Evolutionary conservation across 2,329 filamentous ascomycete species (phyloP), one percentile per base, ranked within the genome.

Genomic region (Penicillium freii): DNA sequence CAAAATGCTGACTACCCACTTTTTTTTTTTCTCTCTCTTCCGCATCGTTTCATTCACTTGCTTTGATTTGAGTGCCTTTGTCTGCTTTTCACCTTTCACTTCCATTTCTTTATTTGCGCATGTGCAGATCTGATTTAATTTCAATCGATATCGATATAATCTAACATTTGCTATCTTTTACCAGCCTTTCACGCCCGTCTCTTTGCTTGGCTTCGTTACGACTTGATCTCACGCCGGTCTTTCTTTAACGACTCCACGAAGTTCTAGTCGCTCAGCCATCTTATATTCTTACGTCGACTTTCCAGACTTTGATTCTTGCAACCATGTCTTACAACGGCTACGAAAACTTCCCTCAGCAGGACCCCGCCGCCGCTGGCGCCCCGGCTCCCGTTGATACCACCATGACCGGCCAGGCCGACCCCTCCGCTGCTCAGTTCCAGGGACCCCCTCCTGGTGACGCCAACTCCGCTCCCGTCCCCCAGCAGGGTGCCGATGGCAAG

Each of bases 271-370:
- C 67, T 65, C 71, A 68, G 66, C 66, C 68, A 66, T 67, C 70
- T 68, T 70, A 62, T 66, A 66, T 68, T 55, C 55, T 67, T 67
- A 66, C 62, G 51, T 67, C 62, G 59, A 61, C 59, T 64, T 59
- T 34, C 59, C 63, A 58, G 45, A 62, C 51, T 62, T 64, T 66
- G 57, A 62, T 62, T 54, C 63, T 64, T 57, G 60, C 62, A 61
- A 73, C 82, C 64, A 88, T 88, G 86, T 86, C 84, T 72, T 88
- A 86, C 78, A 82, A 84, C 62, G 84, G 84, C 74, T 86, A 84
- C 75, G 84, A 87, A 68, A 79, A 81, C 63, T 86, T 84, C 74
- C 83, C 82, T 70, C 82, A 82, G 72, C 84, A 85, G 73, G 78
- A 81, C 60, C 80, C 78, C 58, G 77, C 76, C 54, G 73, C 76